phyloP scores from a whole-genome alignment of 768 basidiomycete genomes.

The Termitomyces bulborhizus region DNA sequence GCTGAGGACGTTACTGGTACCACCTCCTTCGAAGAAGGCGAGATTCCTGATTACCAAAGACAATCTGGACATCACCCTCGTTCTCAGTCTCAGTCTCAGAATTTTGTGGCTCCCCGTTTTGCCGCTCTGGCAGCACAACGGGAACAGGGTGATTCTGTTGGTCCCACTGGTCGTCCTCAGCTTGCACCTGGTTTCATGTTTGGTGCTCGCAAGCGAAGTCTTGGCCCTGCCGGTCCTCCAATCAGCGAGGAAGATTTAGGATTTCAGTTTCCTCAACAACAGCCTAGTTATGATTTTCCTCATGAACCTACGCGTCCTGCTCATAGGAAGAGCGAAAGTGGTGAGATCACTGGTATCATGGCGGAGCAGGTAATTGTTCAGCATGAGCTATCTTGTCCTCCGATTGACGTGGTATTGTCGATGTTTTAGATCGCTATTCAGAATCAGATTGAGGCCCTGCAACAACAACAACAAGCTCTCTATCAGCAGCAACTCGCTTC shows the following conservation, averaged over 20 bases:
- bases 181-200: conserved; percentile 92
- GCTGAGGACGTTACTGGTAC: conserved; percentile 52
- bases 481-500: conserved; percentile 89
- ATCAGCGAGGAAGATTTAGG: conserved; percentile 77
- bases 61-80: conserved; percentile 60
- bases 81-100: conserved; percentile 77
- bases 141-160: conserved; percentile 55
- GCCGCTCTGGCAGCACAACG: conserved; percentile 73
- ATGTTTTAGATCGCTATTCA: conserved; percentile 72
- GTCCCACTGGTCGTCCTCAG: conserved; percentile 79
- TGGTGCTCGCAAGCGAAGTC: conserved; percentile 56
- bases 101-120: conserved; percentile 86
- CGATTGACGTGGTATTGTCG: not conserved
- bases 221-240: conserved; percentile 58
- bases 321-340: conserved; percentile 57
- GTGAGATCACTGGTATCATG: conserved; percentile 87
- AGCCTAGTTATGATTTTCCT: conserved; percentile 19
- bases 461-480: conserved; percentile 86
- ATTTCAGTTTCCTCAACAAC: conserved; percentile 71
- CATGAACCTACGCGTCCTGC: conserved; percentile 23
- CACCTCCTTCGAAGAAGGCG: conserved; percentile 65
- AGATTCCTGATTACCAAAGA: conserved; percentile 59
- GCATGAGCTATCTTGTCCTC: conserved; percentile 1
- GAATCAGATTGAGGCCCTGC: conserved; percentile 83
- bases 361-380: conserved; percentile 80